A percentile compares a stretch with the other conserved stretches of the same genome.
These are phyloP conservation scores for Tylopilus sp. DNA, from an alignment of 768 basidiomycete genomes.

Conservation along the genomic window DNA sequence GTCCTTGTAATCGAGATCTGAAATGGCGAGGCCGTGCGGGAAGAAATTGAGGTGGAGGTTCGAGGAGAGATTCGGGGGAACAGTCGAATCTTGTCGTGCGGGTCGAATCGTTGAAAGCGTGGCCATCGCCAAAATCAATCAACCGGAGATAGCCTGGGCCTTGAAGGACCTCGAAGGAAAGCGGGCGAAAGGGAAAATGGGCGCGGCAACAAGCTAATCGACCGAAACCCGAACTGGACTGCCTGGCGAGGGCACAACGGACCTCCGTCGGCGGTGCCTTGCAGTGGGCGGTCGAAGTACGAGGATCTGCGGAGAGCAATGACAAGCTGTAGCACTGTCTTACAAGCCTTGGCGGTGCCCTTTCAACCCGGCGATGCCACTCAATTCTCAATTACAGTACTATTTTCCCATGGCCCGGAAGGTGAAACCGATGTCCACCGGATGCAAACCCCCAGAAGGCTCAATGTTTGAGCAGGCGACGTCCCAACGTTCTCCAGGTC, in stretches of 20 bases:
- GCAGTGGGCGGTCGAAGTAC: background rate
- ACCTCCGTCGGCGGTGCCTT: background rate
- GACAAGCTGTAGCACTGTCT: slow-evolving; percentile 1
- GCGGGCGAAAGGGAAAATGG: slow-evolving; percentile 4
- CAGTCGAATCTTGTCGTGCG: slow-evolving; percentile 38
- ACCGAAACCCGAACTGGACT: background rate
- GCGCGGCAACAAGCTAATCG: slow-evolving; percentile 5
- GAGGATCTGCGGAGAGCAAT: slow-evolving; percentile 1
- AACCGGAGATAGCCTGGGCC: slow-evolving; percentile 20
- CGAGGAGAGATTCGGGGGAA: slow-evolving; percentile 28
- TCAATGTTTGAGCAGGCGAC: too few relatives aligned
- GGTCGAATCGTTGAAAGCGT: slow-evolving; percentile 53
- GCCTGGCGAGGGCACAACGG: background rate
- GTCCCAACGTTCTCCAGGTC: too few relatives aligned
- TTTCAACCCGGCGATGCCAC: slow-evolving; percentile 8
- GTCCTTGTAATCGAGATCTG: slow-evolving; percentile 62
- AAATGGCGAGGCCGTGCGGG: slow-evolving; percentile 49
- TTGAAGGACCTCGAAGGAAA: slow-evolving; percentile 13
- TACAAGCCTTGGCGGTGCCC: slow-evolving; percentile 17
- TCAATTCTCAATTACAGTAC: slow-evolving; percentile 15
- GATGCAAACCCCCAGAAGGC: too few relatives aligned
- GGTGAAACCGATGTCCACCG: background rate
- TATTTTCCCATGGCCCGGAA: slow-evolving; percentile 19
- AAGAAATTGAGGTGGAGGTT: slow-evolving; percentile 42
- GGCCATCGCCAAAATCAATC: slow-evolving; percentile 28